Base-by-base conservation (phyloP, 345 rosid genomes). In the Lepidium aucheri region DNA sequence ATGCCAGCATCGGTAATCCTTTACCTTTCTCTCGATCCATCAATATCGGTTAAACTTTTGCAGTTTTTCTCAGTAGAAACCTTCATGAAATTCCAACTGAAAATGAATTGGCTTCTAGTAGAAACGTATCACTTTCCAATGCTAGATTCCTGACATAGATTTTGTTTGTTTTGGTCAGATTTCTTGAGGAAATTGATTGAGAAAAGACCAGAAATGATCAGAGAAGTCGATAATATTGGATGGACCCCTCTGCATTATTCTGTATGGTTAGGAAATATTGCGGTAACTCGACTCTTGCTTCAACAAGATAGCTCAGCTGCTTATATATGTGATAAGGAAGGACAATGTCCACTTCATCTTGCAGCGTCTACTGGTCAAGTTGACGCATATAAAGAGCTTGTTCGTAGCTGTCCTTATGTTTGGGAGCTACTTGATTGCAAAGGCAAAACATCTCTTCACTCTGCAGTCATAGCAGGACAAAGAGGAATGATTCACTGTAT, bases 371-470 rank as follows among this genome's bases (percentile, higher is more conserved):
- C 18, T 26, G 66, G 66, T 12, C 60, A 55, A 8, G 28, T 26
- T 39, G 30, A 64, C 2, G 51, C 68, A 0, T 62, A 62, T 18
- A 63, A 16, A 15, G 76, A 63, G 45, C 64, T 72, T 36, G 38
- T 64, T 38, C 11, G 12, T 46, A 32, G 15, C 20, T 72, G 70
- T 49, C 71, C 71, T 63, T 64, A 32, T 39, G 38, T 72, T 7
- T 63, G 65, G 59, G 70, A 72, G 34, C 36, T 55, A 65, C 42
- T 63, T 71, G 75, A 71, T 45, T 42, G 43, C n/a, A 63, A 67
- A 60, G 66, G 54, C 52, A 45, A 34, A 66, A 55, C 55, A 52
- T 63, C 67, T 36, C 78, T 76, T 52, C 81, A 80, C 65, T 55
- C 76, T 44, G 81, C 79, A 30, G 75, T 76, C 51, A 62, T 70